These are phyloP conservation scores for Schizophyllum amplum DNA, from an alignment of 1,284 basidiomycete species.

Conservation along the genomic window DNA sequence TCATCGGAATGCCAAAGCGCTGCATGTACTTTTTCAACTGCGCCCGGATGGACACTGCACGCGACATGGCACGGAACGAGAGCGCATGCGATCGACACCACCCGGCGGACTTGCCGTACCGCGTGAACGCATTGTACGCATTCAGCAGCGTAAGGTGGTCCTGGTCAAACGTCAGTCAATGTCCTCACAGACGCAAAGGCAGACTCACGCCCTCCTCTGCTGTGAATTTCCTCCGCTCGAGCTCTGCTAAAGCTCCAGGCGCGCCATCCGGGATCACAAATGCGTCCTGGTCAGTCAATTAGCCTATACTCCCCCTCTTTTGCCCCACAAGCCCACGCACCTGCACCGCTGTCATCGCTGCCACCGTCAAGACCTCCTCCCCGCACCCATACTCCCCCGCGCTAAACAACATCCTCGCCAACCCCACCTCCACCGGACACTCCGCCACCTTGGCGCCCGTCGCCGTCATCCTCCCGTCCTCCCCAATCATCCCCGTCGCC, in stretches of 20 bases:
- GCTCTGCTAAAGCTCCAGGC: constrained; percentile 77
- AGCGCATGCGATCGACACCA: constrained; percentile 94
- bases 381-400: constrained; percentile 83
- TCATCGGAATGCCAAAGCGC: constrained; percentile 70
- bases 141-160: constrained; percentile 91
- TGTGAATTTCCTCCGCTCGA: constrained; percentile 91
- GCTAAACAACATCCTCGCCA: constrained; percentile 77
- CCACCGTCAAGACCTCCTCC: constrained; percentile 90
- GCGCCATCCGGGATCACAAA: constrained; percentile 83
- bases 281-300: no score
- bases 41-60: constrained; percentile 85
- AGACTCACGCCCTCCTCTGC: constrained; percentile 86
- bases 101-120: constrained; percentile 72
- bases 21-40: constrained; percentile 92
- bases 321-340: no score
- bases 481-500: constrained; percentile 63
- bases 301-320: no score
- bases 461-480: constrained; percentile 56
- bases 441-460: constrained; percentile 70
- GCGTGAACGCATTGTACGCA: constrained; percentile 87
- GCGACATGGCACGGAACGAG: constrained; percentile 87
- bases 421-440: constrained; percentile 67
- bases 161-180: constrained; percentile 26
- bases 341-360: constrained; percentile 91
- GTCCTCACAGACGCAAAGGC: background rate